phyloP scores from a whole-genome alignment of 495 filamentous ascomycete species.

The Pseudoneurospora amorphoporcata region DNA sequence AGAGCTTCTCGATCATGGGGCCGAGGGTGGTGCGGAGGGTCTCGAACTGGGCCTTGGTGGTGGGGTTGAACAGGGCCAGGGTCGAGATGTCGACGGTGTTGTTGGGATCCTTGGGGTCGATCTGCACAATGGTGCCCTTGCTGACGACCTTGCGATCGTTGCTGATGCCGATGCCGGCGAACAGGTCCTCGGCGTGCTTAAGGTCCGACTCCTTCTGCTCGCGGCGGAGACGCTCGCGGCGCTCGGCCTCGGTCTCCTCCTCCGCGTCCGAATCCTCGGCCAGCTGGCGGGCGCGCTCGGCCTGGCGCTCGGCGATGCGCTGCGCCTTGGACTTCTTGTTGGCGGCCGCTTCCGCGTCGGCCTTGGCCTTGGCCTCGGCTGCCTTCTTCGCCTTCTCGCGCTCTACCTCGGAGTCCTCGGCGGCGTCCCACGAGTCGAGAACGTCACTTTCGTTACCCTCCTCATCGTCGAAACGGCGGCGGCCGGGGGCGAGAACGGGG shows the following conservation, averaged over 20 bases:
- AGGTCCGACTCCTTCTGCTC: constrained; percentile 86
- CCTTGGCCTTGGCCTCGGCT: constrained; percentile 78
- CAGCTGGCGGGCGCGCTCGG: constrained; percentile 37
- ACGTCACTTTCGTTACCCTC: constrained; percentile 81
- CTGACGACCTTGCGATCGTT: constrained; percentile 49
- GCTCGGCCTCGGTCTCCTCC: constrained; percentile 59
- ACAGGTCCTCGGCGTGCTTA: constrained; percentile 83
- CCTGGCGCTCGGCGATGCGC: constrained; percentile 69
- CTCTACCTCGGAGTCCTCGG: constrained; percentile 93
- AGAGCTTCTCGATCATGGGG: constrained; percentile 60
- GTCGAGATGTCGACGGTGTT: constrained; percentile 68
- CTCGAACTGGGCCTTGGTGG: constrained; percentile 74
- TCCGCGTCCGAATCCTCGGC: constrained; percentile 47
- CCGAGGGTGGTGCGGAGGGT: constrained; percentile 61
- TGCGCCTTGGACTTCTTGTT: constrained; percentile 85
- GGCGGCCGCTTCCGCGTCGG: constrained; percentile 80
- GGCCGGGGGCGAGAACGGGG: constrained; percentile 40
- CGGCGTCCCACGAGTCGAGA: constrained; percentile 93
- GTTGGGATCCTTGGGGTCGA: constrained; percentile 59
- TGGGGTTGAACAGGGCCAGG: constrained; percentile 80
- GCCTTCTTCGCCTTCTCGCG: constrained; percentile 86
- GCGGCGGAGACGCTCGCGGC: constrained; percentile 58
- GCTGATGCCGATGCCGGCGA: constrained; percentile 66
- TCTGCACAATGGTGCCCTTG: constrained; percentile 52
- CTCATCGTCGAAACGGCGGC: constrained; percentile 81